Percentiles rank a stretch among this genome's conserved stretches.
Conservation (phyloP, 257 asterid genomes). For the Perilla frutescens region DNA sequence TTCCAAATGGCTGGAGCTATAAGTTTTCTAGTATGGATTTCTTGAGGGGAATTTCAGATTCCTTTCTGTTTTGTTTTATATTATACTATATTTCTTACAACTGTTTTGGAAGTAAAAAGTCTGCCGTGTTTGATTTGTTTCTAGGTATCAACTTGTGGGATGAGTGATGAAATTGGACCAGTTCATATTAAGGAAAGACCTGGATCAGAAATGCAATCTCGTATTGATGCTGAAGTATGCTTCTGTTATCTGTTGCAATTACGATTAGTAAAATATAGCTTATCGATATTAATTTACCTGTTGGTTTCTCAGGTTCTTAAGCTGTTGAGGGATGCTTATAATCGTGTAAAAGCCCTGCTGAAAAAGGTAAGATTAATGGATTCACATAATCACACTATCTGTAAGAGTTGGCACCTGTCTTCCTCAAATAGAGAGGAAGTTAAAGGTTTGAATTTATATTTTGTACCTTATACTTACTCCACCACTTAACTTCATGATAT, state of each 20-base stretch:
- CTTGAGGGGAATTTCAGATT: background rate
- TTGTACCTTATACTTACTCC: background rate
- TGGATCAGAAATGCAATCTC: slow-evolving; percentile 93
- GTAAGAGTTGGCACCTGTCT: background rate
- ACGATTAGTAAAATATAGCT: background rate
- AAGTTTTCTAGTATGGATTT: background rate
- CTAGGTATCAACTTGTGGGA: slow-evolving; percentile 88
- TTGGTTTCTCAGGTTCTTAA: slow-evolving; percentile 68
- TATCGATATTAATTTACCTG: background rate
- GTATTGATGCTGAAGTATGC: slow-evolving; percentile 91
- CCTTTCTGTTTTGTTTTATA: background rate
- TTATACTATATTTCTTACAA: background rate
- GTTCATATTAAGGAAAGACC: slow-evolving; percentile 92
- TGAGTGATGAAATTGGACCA: slow-evolving; percentile 96
- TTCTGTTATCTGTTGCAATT: slow-evolving; percentile 22
- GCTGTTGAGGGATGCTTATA: slow-evolving; percentile 88
- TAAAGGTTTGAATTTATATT: background rate
- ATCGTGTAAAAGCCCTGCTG: slow-evolving; percentile 86
- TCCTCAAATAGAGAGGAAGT: background rate
- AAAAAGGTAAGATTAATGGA: slow-evolving; percentile 62
- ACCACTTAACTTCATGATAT: too few species aligned
- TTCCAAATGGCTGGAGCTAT: background rate
- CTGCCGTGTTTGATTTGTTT: background rate
- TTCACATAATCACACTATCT: slow-evolving; percentile 4
- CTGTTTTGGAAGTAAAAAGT: background rate